phyloP scores from a whole-genome alignment of 805 yeast species.

The Metschnikowia baotianmanensis region DNA sequence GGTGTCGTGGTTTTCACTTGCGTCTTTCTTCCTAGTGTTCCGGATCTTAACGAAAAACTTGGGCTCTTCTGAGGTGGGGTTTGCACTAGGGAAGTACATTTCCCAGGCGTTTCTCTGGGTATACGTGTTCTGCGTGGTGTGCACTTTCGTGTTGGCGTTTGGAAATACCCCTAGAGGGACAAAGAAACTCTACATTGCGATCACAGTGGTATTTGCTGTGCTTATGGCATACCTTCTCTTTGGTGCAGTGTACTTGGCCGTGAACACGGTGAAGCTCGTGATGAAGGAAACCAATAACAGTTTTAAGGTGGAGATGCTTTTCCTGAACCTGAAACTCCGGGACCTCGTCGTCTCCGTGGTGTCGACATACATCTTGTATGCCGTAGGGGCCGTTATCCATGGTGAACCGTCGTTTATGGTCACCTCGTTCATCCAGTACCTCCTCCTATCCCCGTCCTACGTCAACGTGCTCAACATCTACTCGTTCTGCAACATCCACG shows the following conservation, averaged over 20 bases:
- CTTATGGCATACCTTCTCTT: slow-evolving; percentile 87
- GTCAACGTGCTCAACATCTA: slow-evolving; percentile 89
- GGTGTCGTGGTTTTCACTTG: slow-evolving; percentile 89
- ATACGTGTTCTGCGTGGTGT: slow-evolving; percentile 73
- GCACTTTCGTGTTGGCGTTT: slow-evolving; percentile 84
- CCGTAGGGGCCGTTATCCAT: slow-evolving; percentile 73
- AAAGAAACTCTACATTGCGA: slow-evolving; percentile 66
- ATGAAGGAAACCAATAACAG: slow-evolving; percentile 41
- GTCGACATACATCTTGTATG: slow-evolving; percentile 80
- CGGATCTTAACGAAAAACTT: slow-evolving; percentile 79
- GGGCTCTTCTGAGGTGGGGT: slow-evolving; percentile 58
- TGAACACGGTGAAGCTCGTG: slow-evolving; percentile 62
- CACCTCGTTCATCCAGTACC: slow-evolving; percentile 81
- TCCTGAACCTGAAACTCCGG: slow-evolving; percentile 71
- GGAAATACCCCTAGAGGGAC: slow-evolving; percentile 96
- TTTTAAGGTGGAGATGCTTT: slow-evolving; percentile 44
- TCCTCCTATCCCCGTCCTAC: slow-evolving; percentile 83
- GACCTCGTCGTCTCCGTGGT: slow-evolving; percentile 83
- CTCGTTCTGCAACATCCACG: slow-evolving; percentile 95
- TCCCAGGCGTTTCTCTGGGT: slow-evolving; percentile 83
- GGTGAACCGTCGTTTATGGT: slow-evolving; percentile 93
- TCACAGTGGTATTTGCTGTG: slow-evolving; percentile 78
- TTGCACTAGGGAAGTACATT: slow-evolving; percentile 71
- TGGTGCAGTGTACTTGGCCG: slow-evolving; percentile 80
- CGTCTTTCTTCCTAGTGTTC: slow-evolving; percentile 89